Conservation (phyloP, 1,284 basidiomycete genomes). For the Polyporus tsugae region DNA sequence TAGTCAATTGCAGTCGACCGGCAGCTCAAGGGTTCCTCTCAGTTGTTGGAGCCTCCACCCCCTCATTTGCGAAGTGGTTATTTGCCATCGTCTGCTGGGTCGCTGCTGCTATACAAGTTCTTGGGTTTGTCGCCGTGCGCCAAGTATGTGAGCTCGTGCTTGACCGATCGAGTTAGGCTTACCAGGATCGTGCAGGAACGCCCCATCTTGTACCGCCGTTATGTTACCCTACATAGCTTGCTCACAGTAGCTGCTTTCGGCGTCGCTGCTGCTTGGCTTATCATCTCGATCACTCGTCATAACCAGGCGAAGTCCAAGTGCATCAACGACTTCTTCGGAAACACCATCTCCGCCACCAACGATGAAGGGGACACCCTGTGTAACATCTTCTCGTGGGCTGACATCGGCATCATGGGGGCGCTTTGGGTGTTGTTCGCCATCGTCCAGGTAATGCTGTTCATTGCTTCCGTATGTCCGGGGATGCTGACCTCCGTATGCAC, state of each 20-base stretch:
- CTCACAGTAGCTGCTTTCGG: constrained; percentile 70
- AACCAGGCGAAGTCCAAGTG: constrained; percentile 74
- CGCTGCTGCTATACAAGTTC: constrained; percentile 73
- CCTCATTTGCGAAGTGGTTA: constrained; percentile 76
- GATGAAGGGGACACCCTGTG: constrained; percentile 77
- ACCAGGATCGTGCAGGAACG: constrained; percentile 66
- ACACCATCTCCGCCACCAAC: constrained; percentile 46
- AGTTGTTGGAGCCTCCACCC: constrained; percentile 89
- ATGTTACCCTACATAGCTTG: constrained; percentile 74
- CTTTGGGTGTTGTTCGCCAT: constrained; percentile 82
- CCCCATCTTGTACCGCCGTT: constrained; percentile 76
- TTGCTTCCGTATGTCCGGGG: constrained; percentile 1
- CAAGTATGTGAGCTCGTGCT: constrained; percentile 56
- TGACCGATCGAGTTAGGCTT: background rate
- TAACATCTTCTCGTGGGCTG: constrained; percentile 89
- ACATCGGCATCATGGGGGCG: constrained; percentile 90
- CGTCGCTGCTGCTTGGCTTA: constrained; percentile 82
- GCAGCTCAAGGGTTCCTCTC: constrained; percentile 17
- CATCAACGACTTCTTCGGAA: constrained; percentile 64
- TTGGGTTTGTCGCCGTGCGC: constrained; percentile 86
- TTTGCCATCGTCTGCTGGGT: constrained; percentile 81
- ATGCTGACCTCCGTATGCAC: constrained; percentile 7
- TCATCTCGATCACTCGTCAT: constrained; percentile 80
- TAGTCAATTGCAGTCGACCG: background rate
- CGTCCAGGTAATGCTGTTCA: constrained; percentile 64